Evolutionary conservation across 2,329 filamentous ascomycete genomes (phyloP), one percentile per base, ranked within the genome.

Genomic region (Stemphylium vesicarium): DNA sequence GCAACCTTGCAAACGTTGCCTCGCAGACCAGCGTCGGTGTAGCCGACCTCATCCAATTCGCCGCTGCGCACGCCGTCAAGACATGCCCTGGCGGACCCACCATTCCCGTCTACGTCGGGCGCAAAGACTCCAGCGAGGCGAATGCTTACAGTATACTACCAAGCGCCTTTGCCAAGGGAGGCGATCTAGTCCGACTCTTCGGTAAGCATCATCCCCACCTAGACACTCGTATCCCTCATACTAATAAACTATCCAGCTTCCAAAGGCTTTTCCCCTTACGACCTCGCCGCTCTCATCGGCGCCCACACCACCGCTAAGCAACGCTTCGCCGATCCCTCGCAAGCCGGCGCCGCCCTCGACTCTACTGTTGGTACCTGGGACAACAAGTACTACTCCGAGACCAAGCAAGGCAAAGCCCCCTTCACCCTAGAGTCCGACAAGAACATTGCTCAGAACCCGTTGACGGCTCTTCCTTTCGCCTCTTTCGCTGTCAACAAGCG

Each of bases 1-100:
- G 62, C 3, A 75, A 76, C 47, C 73, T 81, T 1, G 69, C 70
- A 33, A 59, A 58, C 4, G 74, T 82, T 56, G 78, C 77, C 29
- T 62, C 62, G 12, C 71, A 78, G 42, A 80, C 79, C 41, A 65
- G 62, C 8, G 73, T 75, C 18, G 71, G 72, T 4, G 60, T 67
- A 13, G 73, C 66, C 18, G 73, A 75, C 43, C 59, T 75, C 20
- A 74, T 75, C 39, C 73, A 75, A 37, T 75, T 75, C 42, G 73
- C 72, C n/a, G 73, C 63, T 32, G 73, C 73, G 10, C 71, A 74
- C 32, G 73, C 69, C 20, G 70, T 75, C 49, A 74, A 73, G 48
- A 73, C 73, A 10, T 75, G 73, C 42, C 73, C 72, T 29, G 66
- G 67, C 2, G 73, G 73, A 1, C 71, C 71, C 7, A 72, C 66